Evolutionary conservation across 768 basidiomycete genomes (phyloP), one percentile per base, ranked within the genome.

Genomic region (Tricholoma sp.): DNA sequence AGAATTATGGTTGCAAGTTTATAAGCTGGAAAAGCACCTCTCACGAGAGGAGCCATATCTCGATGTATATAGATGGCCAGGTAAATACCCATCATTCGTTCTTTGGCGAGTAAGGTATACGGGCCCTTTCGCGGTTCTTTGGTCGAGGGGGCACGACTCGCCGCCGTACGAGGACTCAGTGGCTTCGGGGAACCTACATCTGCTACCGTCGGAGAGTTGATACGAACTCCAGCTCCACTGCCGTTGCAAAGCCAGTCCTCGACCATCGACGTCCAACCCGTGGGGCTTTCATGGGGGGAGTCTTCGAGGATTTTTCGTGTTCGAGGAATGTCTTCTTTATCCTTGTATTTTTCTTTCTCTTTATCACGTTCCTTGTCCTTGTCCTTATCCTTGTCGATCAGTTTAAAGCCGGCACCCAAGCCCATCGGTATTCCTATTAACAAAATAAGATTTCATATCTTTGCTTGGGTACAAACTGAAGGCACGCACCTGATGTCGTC

Each of bases 61-160:
- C 82, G 81, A 65, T 91, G 85, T 31, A 91, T 77, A 64, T 86
- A 92, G 5, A 92, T 68, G 4, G 88, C 81, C 34, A 91, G 75
- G 65, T 92, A 92, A 41, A 95, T 80, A 2, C 92, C 92, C 89
- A 98, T 88, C 73, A 98, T 78, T 31, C 95, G 80, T 63, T 97
- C 94, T 71, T 98, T 98, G 53, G 83, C 79, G 10, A 96, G 75
- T 24, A 95, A 78, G 59, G 90, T 79, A 65, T 97, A 98, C 13
- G 91, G 92, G 0, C 90, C 91, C 61, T 78, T 77, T 53, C 77
- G 72, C 13, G 70, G 67, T 29, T 78, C 77, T 55, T 76, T 80
- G 1, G 72, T 66, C 1, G 73, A 31, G 66, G 32, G 70, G 70
- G 44, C 41, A 12, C 76, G n/a, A n/a, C n/a, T n/a, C n/a, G n/a